A percentile compares a stretch with the other conserved stretches of the same genome.
Conservation (phyloP, 2,329 filamentous ascomycete species). For the Xylariomycetidae sp. region DNA sequence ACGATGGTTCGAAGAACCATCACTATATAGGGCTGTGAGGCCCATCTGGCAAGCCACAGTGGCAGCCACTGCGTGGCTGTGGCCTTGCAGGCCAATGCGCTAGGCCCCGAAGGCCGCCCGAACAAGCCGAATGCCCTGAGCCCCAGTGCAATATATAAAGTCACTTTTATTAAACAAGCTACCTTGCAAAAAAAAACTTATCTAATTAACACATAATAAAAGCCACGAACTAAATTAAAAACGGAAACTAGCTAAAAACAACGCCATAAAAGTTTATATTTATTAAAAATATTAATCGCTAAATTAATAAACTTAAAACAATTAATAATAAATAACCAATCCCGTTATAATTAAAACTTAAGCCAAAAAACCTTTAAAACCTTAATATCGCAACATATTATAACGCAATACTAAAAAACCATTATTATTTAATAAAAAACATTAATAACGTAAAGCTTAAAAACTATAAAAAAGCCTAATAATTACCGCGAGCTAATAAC, state of each 20-base stretch:
- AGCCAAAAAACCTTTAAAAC: background rate
- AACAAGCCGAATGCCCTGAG: no score
- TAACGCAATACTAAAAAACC: background rate
- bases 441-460: no score
- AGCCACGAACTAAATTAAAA: background rate
- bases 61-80: no score
- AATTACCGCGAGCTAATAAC: no score
- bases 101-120: no score
- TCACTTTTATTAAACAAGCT: background rate
- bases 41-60: no score
- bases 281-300: background rate
- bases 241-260: no score
- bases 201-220: background rate
- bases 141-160: no score
- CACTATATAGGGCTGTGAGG: no score
- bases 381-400: background rate
- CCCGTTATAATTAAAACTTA: background rate
- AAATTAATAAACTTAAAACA: background rate
- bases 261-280: background rate
- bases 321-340: background rate
- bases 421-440: background rate
- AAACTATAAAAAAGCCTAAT: constrained; percentile 3
- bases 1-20: no score
- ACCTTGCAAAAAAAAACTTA: background rate
- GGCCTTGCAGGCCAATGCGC: no score